Evolutionary conservation across 2,329 filamentous ascomycete genomes (phyloP).

Genomic region (Albifimbria verrucaria): DNA sequence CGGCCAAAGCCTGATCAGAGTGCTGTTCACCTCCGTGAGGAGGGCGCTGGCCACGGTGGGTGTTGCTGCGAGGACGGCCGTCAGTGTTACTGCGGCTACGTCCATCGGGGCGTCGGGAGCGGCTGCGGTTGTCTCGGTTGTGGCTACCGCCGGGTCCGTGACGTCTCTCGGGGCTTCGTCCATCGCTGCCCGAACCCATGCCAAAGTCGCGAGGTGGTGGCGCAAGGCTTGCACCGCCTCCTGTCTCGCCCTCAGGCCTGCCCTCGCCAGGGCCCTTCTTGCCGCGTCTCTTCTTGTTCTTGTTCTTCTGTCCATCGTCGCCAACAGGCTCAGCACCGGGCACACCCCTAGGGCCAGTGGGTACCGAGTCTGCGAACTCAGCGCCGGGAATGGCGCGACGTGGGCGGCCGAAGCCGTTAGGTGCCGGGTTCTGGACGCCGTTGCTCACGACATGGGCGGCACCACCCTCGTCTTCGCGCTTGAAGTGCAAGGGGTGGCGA

Average conservation of each 20-base stretch:
- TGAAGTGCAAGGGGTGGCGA: conserved; percentile 87
- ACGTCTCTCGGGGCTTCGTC: conserved; percentile 66
- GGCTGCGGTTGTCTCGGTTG: conserved; percentile 40
- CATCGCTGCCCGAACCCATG: conserved; percentile 43
- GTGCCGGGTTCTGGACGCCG: conserved; percentile 64
- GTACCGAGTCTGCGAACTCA: conserved; percentile 63
- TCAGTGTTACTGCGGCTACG: conserved; percentile 50
- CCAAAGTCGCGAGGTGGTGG: conserved; percentile 39
- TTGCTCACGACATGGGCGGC: conserved; percentile 80
- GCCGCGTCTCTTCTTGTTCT: conserved; percentile 97
- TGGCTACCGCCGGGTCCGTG: conserved; percentile 31
- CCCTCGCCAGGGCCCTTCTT: conserved; percentile 82
- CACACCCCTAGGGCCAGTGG: conserved; percentile 66
- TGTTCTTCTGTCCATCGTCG: conserved; percentile 79
- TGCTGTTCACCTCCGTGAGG: conserved; percentile 22
- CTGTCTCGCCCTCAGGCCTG: conserved; percentile 43
- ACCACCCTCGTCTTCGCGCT: conserved; percentile 95
- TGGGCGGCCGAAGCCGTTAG: conserved; percentile 76
- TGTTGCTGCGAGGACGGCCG: conserved; percentile 40
- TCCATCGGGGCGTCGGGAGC: conserved; percentile 50
- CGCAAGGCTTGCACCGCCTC: conserved; percentile 44
- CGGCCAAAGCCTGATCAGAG: conserved; percentile 15
- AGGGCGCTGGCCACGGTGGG: conserved; percentile 33
- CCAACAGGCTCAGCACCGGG: conserved; percentile 60
- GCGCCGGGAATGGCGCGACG: conserved; percentile 85